Evolutionary conservation across 352 stramenopile species (phyloP), one percentile per base, ranked within the genome.

Genomic region (Globisporangium nodosum): DNA sequence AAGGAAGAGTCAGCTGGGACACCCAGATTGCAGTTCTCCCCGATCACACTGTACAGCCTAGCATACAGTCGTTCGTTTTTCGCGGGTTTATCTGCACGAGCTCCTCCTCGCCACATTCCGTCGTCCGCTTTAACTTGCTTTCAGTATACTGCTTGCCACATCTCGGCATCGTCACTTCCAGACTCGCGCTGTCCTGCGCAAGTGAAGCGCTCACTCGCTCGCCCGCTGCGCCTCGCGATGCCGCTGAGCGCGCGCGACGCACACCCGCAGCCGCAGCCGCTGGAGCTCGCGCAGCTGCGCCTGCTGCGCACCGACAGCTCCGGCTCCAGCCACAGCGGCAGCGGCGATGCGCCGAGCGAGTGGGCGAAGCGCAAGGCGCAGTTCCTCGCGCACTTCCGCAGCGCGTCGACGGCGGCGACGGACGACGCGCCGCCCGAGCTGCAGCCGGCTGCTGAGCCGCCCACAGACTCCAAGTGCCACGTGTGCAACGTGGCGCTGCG

Each of bases 401-500:
- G 27, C 37, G 49, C 11, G 71, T 73, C 7, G 58, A 59, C 35
- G 56, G 56, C 49, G 53, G 48, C 31, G 15, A 31, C 42, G 15
- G n/a, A 16, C 27, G 55, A 35, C 37, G 39, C 0, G n/a, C 27
- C 6, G 39, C 63, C 40, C 43, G 24, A 1, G 21, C 50, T 3
- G 48, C 66, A 18, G 56, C 5, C 40, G 13, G 15, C 45, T 18
- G 49, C 60, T 16, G 63, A 59, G 6, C 61, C 51, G 43, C 49
- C 40, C 13, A 40, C 68, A 0, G 73, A 86, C 40, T 81, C 69
- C 18, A 88, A 86, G 53, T 88, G 78, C 63, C 72, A 88, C 56
- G 75, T 88, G 37, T 88, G 78, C 71, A 88, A 88, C 58, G 71
- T 45, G 0, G 61, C 75, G 12, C 64, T 88, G 24, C 71, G 74